Conservation (phyloP, 352 stramenopile species). For the Blastocystis sp. region DNA sequence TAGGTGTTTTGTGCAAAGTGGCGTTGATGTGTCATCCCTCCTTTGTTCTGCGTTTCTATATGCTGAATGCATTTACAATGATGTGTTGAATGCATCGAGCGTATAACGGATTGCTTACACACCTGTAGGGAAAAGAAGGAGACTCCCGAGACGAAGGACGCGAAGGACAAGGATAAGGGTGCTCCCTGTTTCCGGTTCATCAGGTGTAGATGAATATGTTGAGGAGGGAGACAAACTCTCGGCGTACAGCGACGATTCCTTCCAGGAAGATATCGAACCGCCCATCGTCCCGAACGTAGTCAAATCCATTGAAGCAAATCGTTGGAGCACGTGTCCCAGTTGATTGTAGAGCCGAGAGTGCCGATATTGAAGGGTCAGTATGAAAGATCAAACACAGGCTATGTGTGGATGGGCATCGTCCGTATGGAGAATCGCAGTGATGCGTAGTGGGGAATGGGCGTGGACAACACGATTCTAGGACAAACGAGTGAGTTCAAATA, state of each 20-base stretch:
- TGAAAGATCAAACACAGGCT: conserved; percentile 5
- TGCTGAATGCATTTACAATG: too few relatives aligned
- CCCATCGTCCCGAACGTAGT: not conserved
- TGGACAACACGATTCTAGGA: conserved; percentile 7
- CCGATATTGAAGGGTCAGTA: conserved; percentile 46
- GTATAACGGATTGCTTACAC: not conserved
- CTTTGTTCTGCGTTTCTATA: not conserved
- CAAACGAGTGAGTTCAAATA: conserved; percentile 66
- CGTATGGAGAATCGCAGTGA: not conserved
- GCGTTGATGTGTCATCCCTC: not conserved
- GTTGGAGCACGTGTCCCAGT: not conserved
- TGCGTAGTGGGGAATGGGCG: conserved; percentile 66
- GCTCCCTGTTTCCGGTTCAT: not conserved
- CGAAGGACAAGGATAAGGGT: not conserved
- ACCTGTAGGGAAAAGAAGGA: not conserved
- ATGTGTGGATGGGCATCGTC: conserved; percentile 43
- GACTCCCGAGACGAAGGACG: not conserved
- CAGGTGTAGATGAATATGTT: not conserved
- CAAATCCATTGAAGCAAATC: not conserved
- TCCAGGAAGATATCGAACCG: not conserved
- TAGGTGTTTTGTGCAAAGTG: not conserved
- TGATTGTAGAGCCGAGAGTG: conserved; percentile 17
- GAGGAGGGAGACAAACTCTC: not conserved
- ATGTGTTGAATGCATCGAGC: too few relatives aligned
- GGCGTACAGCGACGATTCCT: not conserved